Evolutionary conservation across 163 green algal genomes (phyloP), one percentile per base, ranked within the genome.

Genomic region (Smithsoniella earleae): DNA sequence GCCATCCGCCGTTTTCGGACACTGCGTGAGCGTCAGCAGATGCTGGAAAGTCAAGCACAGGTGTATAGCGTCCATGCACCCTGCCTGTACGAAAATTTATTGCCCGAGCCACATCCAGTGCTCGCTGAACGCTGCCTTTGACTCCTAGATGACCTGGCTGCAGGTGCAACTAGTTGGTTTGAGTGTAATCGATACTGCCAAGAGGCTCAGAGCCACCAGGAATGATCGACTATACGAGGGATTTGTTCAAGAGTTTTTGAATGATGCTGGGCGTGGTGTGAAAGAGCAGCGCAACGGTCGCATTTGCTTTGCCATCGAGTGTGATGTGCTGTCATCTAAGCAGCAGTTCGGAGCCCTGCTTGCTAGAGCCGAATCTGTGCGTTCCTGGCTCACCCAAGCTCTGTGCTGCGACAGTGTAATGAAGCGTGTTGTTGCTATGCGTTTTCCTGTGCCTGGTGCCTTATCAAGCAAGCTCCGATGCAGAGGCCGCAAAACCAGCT

Each of bases 111-210:
- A n/a, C n/a, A n/a, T n/a, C n/a, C n/a, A n/a, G n/a, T n/a, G n/a
- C n/a, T n/a, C n/a, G n/a, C n/a, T n/a, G n/a, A n/a, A n/a, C n/a
- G n/a, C n/a, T n/a, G n/a, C n/a, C n/a, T n/a, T n/a, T n/a, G n/a
- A n/a, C n/a, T n/a, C n/a, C n/a, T n/a, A n/a, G n/a, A n/a, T n/a
- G n/a, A n/a, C n/a, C n/a, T n/a, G n/a, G 16, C 8, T 69, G 58
- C 58, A 69, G 58, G 10, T 69, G 58, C 58, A 69, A 69, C 58
- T 69, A 33, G 58, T 69, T 30, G 58, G 58, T 30, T 13, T 69
- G 58, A 43, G 27, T 1, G 58, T 69, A 6, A 38, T 69, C 0
- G 58, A 69, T 31, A 69, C 58, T n/a, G 58, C 58, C 6, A 30
- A 33, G 0, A 69, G 43, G 58, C 58, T 69, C 30, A 69, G 25